These are phyloP conservation scores for Diaporthe citriasiana DNA, from an alignment of 2,329 filamentous ascomycete species.

Conservation along the genomic window DNA sequence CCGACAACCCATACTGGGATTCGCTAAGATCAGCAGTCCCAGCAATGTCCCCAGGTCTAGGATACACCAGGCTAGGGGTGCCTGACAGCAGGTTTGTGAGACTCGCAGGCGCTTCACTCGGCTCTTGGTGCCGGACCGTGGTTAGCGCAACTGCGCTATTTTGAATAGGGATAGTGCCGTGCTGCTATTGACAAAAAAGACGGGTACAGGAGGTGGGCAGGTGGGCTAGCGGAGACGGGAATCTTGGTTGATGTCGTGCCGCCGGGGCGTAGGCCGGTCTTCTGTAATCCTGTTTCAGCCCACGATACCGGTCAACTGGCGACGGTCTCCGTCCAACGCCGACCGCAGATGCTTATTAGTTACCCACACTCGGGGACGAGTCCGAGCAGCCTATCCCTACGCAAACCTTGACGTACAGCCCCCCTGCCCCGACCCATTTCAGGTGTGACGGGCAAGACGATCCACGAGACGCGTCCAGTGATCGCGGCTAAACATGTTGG, in stretches of 20 bases:
- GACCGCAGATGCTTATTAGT: background rate
- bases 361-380: constrained; percentile 22
- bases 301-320: constrained; percentile 12
- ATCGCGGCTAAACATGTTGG: background rate
- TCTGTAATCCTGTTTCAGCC: constrained; percentile 21
- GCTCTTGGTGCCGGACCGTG: background rate
- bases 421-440: background rate
- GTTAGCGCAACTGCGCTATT: constrained; percentile 21
- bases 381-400: constrained; percentile 15
- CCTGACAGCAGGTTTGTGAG: background rate
- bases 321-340: background rate
- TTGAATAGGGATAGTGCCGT: constrained; percentile 10
- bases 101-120: constrained; percentile 19
- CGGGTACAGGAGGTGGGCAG: background rate
- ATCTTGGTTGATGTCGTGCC: background rate
- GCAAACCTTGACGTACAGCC: background rate
- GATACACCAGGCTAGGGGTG: background rate
- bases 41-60: background rate
- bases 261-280: constrained; percentile 10
- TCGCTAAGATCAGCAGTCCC: background rate
- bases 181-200: constrained; percentile 15
- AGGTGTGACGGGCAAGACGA: background rate
- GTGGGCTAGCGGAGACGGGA: background rate
- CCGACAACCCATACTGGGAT: background rate
- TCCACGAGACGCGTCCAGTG: background rate